Evolutionary conservation across 2,329 filamentous ascomycete species (phyloP).

Genomic region (Exophiala aquamarina): DNA sequence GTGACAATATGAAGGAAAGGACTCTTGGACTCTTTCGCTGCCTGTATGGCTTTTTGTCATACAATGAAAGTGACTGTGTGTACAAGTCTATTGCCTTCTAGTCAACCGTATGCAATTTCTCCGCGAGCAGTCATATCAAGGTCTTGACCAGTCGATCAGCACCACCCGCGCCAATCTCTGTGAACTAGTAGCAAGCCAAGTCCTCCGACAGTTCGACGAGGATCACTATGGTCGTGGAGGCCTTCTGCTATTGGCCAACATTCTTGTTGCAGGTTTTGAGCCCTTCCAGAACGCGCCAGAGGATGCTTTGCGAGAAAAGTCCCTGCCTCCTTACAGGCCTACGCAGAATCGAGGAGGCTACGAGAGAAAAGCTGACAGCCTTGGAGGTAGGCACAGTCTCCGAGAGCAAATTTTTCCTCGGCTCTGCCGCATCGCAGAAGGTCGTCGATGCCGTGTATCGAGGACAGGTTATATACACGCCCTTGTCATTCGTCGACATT

Average conservation of each 20-base stretch:
- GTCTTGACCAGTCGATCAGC: slow-evolving; percentile 77
- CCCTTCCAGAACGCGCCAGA: slow-evolving; percentile 79
- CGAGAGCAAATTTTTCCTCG: slow-evolving; percentile 75
- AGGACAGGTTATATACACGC: slow-evolving; percentile 77
- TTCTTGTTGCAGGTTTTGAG: slow-evolving; percentile 81
- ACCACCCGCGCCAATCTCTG: slow-evolving; percentile 74
- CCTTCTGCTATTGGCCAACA: slow-evolving; percentile 71
- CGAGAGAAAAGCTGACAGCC: slow-evolving; percentile 65
- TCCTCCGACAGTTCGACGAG: slow-evolving; percentile 75
- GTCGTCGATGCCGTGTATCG: slow-evolving; percentile 80
- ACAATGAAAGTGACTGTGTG: too few relatives aligned
- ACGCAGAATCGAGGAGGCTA: slow-evolving; percentile 46
- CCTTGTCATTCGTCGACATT: slow-evolving; percentile 76
- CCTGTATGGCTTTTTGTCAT: too few relatives aligned
- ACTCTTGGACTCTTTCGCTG: too few relatives aligned
- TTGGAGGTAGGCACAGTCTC: slow-evolving; percentile 80
- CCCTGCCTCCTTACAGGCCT: slow-evolving; percentile 43
- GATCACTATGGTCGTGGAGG: slow-evolving; percentile 69
- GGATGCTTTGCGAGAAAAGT: slow-evolving; percentile 61
- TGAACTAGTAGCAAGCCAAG: slow-evolving; percentile 74
- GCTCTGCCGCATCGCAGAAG: slow-evolving; percentile 73
- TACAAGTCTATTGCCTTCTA: too few relatives aligned
- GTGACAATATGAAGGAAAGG: too few relatives aligned
- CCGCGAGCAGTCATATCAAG: too few relatives aligned
- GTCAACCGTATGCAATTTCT: too few relatives aligned